phyloP scores from a whole-genome alignment of 2,329 filamentous ascomycete species.

The Phialophora chinensis region DNA sequence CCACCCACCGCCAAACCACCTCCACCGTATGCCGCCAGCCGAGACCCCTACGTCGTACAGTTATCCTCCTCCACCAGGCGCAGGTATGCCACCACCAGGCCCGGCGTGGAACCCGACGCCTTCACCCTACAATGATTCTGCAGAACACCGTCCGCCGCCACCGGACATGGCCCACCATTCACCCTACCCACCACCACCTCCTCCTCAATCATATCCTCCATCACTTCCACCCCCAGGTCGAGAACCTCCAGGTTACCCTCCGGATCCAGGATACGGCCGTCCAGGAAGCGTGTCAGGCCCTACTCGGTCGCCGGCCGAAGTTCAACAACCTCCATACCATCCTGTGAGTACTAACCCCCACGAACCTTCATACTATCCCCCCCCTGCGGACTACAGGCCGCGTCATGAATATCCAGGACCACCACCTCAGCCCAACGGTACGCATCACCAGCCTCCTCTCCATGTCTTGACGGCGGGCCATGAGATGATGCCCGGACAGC shows the following conservation, averaged over 20 bases:
- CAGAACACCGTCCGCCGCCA: constrained; percentile 36
- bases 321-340: constrained; percentile 36
- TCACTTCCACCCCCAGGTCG: constrained; percentile 30
- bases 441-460: constrained; percentile 34
- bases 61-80: constrained; percentile 33
- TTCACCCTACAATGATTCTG: constrained; percentile 37
- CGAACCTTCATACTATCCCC: constrained; percentile 37
- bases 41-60: constrained; percentile 39
- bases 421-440: constrained; percentile 36
- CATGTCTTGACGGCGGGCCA: constrained; percentile 37
- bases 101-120: constrained; percentile 38
- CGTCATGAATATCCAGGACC: constrained; percentile 37
- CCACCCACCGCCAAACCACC: constrained; percentile 30
- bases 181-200: constrained; percentile 25
- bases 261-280: constrained; percentile 38
- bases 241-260: constrained; percentile 36
- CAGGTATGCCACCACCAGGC: constrained; percentile 35
- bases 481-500: constrained; percentile 39
- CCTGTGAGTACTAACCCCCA: constrained; percentile 35
- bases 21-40: constrained; percentile 39
- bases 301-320: constrained; percentile 38
- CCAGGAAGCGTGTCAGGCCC: constrained; percentile 38
- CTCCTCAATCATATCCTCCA: constrained; percentile 31
- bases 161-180: constrained; percentile 33
- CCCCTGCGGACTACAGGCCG: constrained; percentile 35